Conservation (phyloP, 2,329 filamentous ascomycete genomes). For the Penicillium expansum region DNA sequence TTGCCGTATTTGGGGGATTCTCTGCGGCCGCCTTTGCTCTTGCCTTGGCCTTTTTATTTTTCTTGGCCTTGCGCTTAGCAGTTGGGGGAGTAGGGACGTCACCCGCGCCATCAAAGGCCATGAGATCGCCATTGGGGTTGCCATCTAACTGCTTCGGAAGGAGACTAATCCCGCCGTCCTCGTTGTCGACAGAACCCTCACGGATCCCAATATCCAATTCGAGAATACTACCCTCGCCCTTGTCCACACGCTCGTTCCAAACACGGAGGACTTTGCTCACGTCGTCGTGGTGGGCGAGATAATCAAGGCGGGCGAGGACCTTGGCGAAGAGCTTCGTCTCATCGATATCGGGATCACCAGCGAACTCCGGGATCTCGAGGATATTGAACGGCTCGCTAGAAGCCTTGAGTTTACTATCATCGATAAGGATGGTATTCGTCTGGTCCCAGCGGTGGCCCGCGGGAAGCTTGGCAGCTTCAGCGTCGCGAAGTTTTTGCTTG, state of each 20-base stretch:
- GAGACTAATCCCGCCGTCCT: slow-evolving; percentile 19
- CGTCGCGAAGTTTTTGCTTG: slow-evolving; percentile 5
- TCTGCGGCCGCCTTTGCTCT: background rate
- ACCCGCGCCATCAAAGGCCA: background rate
- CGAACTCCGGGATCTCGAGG: slow-evolving; percentile 76
- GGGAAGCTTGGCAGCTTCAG: slow-evolving; percentile 25
- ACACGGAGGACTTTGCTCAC: slow-evolving; percentile 44
- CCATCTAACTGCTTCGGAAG: background rate
- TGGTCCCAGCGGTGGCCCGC: slow-evolving; percentile 68
- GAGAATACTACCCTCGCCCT: slow-evolving; percentile 17
- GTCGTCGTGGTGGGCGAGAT: slow-evolving; percentile 49
- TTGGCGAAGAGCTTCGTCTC: slow-evolving; percentile 48
- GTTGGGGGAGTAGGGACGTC: background rate
- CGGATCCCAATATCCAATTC: slow-evolving; percentile 19
- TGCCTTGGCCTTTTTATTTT: background rate
- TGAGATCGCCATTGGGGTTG: background rate
- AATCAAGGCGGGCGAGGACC: slow-evolving; percentile 54
- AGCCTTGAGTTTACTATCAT: slow-evolving; percentile 80
- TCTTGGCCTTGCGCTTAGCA: background rate
- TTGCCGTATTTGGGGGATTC: background rate
- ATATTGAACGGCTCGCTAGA: slow-evolving; percentile 80
- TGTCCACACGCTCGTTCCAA: slow-evolving; percentile 30
- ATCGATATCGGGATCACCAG: slow-evolving; percentile 40
- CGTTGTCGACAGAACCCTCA: slow-evolving; percentile 6
- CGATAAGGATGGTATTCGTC: slow-evolving; percentile 82